These are phyloP conservation scores for Sarcocystis neurona DNA, from an alignment of 169 alveolate genomes.

Conservation along the genomic window DNA sequence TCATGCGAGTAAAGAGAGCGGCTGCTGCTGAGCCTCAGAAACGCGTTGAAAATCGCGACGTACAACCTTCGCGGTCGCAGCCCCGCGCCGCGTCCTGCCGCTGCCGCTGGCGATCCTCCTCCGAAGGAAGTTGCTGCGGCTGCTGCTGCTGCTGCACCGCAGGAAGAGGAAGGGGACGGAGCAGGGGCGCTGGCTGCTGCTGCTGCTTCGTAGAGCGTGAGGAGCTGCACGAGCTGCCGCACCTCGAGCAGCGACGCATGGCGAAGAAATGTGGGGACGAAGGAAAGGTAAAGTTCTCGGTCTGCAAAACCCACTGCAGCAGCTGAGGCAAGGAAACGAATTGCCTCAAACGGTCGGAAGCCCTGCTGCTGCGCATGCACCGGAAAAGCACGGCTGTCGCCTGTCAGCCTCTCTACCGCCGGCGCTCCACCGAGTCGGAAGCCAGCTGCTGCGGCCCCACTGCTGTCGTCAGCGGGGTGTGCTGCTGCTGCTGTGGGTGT, in stretches of 20 bases:
- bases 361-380: no score
- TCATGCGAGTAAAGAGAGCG: slow-evolving; percentile 5
- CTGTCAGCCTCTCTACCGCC: no score
- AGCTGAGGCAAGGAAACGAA: background rate
- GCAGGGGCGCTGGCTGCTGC: no score
- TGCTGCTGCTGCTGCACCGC: no score
- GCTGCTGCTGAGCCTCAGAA: background rate
- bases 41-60: background rate
- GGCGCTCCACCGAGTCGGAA: no score
- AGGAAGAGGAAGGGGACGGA: no score
- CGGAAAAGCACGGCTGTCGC: no score
- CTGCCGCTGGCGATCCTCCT: no score
- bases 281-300: background rate
- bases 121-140: no score
- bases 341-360: slow-evolving; percentile 1
- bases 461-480: background rate
- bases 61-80: background rate
- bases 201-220: background rate
- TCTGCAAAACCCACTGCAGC: background rate
- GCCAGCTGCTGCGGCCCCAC: background rate
- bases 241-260: background rate
- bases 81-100: no score
- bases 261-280: background rate
- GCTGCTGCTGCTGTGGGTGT: no score
- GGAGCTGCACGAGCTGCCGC: background rate